phyloP scores from a whole-genome alignment of 2,329 filamentous ascomycete genomes.

The Aspergillus tubingensis region DNA sequence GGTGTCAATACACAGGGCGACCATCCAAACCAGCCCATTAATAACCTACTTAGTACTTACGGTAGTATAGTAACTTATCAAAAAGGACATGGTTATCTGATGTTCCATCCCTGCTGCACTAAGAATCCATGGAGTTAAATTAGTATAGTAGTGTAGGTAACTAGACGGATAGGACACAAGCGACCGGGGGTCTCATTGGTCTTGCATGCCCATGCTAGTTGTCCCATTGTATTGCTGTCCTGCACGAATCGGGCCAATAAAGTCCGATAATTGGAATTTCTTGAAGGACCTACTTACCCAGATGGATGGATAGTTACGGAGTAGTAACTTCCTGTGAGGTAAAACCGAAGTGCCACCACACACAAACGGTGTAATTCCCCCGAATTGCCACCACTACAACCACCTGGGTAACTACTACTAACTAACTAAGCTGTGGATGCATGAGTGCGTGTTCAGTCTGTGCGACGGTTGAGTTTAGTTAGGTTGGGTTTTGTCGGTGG shows the following conservation, averaged over 20 bases:
- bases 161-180: neutral
- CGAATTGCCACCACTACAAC: conserved; percentile 21
- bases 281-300: neutral
- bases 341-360: neutral
- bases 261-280: neutral
- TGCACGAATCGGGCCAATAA: neutral
- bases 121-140: neutral
- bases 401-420: neutral
- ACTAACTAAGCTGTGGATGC: conserved; percentile 13
- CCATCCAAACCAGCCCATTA: neutral
- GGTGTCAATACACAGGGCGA: neutral
- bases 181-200: neutral
- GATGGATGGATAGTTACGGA: neutral
- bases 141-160: no score
- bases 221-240: conserved; percentile 2
- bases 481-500: conserved; percentile 5
- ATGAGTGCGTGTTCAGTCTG: conserved; percentile 18
- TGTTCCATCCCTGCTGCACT: neutral
- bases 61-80: neutral
- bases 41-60: neutral
- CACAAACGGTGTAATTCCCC: conserved; percentile 6
- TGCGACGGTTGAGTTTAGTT: neutral
- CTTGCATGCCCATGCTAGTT: neutral
- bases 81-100: neutral
- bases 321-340: conserved; percentile 6